phyloP scores from a whole-genome alignment of 768 basidiomycete species.

The Russula griseocarnosa region DNA sequence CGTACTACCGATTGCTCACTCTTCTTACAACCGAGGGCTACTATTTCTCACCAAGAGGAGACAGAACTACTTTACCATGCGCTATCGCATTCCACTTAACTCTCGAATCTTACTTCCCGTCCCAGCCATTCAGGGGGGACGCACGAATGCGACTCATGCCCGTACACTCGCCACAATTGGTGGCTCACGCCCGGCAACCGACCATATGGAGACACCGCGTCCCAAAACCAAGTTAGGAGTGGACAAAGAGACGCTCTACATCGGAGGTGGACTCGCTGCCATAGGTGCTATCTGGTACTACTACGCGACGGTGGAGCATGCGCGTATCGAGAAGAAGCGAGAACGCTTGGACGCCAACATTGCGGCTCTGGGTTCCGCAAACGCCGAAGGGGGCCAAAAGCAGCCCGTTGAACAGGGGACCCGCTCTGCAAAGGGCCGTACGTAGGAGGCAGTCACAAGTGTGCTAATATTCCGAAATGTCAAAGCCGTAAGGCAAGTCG shows the following conservation, averaged over 20 bases:
- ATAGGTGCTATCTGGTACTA: constrained; percentile 26
- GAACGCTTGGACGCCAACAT: background rate
- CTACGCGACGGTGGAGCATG: constrained; percentile 20
- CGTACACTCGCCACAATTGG: constrained; percentile 18
- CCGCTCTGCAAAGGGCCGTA: constrained; percentile 5
- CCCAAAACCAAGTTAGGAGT: constrained; percentile 1
- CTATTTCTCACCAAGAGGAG: constrained; percentile 39
- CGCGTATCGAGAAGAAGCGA: constrained; percentile 20
- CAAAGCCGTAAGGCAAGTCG: background rate
- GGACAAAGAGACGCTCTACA: constrained; percentile 15
- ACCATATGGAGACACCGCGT: constrained; percentile 6
- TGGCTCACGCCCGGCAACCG: constrained; percentile 11
- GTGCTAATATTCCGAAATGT: background rate
- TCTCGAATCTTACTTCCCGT: constrained; percentile 1
- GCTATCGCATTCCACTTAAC: constrained; percentile 2
- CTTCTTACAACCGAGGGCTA: background rate
- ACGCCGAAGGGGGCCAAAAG: constrained; percentile 7
- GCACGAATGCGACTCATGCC: background rate
- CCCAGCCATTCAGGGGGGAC: constrained; percentile 4
- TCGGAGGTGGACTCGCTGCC: constrained; percentile 20
- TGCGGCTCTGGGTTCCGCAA: background rate
- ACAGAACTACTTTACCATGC: background rate
- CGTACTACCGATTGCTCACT: background rate
- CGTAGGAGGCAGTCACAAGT: constrained; percentile 4
- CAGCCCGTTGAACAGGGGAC: constrained; percentile 7